Evolutionary conservation across 345 rosid species (phyloP).

Genomic region (Durio zibethinus): DNA sequence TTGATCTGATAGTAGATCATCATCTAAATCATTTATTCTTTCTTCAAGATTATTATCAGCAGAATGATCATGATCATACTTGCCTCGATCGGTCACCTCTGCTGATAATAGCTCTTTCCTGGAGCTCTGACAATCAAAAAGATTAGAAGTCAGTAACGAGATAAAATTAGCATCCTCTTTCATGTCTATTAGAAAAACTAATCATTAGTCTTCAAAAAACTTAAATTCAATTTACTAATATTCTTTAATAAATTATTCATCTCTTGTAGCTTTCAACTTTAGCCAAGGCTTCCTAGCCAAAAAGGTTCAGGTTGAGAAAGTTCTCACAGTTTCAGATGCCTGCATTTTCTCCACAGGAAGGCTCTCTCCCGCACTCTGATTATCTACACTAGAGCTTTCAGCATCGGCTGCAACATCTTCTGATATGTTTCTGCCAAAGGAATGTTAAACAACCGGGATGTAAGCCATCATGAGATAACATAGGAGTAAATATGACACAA

Average conservation of each 20-base stretch:
- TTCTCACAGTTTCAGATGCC: constrained; percentile 50
- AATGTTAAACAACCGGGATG: constrained; percentile 1
- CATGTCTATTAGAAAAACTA: neutral
- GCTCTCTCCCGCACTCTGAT: constrained; percentile 43
- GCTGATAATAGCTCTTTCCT: constrained; percentile 36
- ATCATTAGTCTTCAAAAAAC: constrained; percentile 7
- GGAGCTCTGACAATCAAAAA: constrained; percentile 44
- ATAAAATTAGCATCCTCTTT: constrained; percentile 1
- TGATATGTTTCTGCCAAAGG: constrained; percentile 50
- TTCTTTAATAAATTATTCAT: neutral
- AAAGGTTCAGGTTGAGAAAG: constrained; percentile 13
- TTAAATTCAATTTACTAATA: neutral
- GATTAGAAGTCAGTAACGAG: constrained; percentile 2
- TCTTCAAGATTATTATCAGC: constrained; percentile 44
- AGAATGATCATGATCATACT: constrained; percentile 44
- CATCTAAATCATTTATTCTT: constrained; percentile 48
- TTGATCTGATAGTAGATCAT: constrained; percentile 65
- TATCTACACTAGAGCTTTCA: constrained; percentile 54
- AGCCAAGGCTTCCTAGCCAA: neutral
- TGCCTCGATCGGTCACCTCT: constrained; percentile 39
- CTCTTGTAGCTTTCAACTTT: neutral
- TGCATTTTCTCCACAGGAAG: constrained; percentile 46
- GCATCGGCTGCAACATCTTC: constrained; percentile 43
- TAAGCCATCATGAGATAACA: constrained; percentile 5
- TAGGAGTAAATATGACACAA: neutral